Percentiles rank a stretch among this genome's conserved stretches.
Evolutionary conservation across 78 protist species (phyloP).

Genomic region (Diacronema lutheri): DNA sequence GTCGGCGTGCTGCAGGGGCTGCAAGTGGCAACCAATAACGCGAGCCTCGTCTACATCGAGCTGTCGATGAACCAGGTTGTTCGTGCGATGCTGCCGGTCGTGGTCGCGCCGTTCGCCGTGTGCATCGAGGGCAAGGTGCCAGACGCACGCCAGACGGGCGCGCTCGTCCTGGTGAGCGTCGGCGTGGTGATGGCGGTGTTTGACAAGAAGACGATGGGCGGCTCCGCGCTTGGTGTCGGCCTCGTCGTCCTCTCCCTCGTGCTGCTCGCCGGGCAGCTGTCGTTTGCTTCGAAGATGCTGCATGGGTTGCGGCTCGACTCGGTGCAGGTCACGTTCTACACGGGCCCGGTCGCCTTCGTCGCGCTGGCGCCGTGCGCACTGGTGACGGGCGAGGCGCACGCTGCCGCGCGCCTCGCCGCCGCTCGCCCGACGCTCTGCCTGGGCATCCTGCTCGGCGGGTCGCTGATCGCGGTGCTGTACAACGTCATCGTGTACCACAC

Average conservation of each 20-base stretch:
- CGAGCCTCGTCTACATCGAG: neutral
- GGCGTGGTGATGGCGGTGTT: neutral
- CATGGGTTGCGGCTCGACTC: neutral
- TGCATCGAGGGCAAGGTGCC: conserved; percentile 15
- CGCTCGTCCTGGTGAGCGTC: neutral
- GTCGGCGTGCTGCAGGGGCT: neutral
- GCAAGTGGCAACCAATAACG: conserved; percentile 6
- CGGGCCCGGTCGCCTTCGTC: conserved; percentile 10
- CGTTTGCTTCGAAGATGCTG: neutral
- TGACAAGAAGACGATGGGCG: no score
- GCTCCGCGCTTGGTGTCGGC: neutral
- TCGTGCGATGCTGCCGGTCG: neutral
- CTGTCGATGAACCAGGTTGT: conserved; percentile 21
- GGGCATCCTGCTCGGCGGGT: no score
- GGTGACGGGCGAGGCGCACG: neutral
- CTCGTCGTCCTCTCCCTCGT: neutral
- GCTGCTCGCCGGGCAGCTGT: neutral
- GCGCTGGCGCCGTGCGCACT: neutral
- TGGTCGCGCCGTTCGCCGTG: neutral
- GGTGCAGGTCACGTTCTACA: conserved; percentile 10
- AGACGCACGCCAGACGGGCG: neutral
- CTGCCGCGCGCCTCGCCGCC: neutral
- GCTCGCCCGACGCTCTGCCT: no score
- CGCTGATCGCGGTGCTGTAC: neutral
- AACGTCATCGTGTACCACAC: neutral